Conservation (phyloP, 495 filamentous ascomycete species). For the Xylaria venustula region DNA sequence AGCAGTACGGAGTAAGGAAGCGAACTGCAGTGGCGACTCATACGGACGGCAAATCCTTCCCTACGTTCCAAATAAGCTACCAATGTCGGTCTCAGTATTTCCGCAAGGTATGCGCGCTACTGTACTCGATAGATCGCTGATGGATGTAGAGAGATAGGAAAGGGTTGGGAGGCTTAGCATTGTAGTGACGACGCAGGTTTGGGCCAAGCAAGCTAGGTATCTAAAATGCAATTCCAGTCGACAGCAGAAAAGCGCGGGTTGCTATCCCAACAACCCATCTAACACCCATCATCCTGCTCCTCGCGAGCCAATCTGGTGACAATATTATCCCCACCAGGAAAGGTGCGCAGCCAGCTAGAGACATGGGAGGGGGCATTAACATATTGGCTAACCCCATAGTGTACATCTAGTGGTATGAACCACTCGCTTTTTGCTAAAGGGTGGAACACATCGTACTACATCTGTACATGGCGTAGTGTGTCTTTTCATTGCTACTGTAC, state of each 20-base stretch:
- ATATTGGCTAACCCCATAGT: neutral
- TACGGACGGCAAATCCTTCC: conserved; percentile 4
- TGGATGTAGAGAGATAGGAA: no score
- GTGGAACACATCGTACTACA: no score
- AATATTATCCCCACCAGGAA: conserved; percentile 2
- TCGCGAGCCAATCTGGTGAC: conserved; percentile 1
- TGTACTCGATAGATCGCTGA: no score
- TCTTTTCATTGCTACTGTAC: neutral
- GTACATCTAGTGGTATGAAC: neutral
- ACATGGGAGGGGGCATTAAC: neutral
- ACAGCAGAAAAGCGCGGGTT: neutral
- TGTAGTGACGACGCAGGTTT: conserved; percentile 1
- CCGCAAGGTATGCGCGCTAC: no score
- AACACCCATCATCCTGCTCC: no score
- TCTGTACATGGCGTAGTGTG: no score
- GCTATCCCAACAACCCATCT: neutral
- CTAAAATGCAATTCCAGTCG: neutral
- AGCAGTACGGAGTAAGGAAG: no score
- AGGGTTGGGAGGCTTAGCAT: neutral
- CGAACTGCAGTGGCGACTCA: conserved; percentile 4
- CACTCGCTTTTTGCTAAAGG: no score
- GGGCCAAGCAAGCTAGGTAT: neutral
- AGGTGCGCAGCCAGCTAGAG: neutral
- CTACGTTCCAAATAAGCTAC: conserved; percentile 7
- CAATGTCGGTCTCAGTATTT: no score